Conservation (phyloP, 306 rosid species). For the Cucumis melo region DNA sequence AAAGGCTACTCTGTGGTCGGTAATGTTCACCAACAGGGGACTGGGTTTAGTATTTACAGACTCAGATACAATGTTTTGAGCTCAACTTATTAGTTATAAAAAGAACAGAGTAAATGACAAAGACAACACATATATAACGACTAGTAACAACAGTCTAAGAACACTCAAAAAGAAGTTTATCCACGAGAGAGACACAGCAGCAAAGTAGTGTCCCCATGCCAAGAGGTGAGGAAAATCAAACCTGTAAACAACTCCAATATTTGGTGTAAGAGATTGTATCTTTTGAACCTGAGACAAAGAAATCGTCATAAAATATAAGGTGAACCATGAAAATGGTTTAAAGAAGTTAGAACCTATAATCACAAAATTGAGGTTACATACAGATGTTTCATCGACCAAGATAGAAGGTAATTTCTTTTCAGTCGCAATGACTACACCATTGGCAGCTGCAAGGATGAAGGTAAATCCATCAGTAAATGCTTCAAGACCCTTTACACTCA, state of each 20-base stretch:
- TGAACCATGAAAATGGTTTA: background rate
- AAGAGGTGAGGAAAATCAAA: constrained; percentile 14
- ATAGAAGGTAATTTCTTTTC: constrained; percentile 96
- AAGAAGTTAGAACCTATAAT: background rate
- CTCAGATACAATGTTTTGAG: background rate
- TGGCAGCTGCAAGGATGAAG: constrained; percentile 52
- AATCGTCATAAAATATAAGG: background rate
- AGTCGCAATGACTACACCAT: constrained; percentile 90
- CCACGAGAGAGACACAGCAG: background rate
- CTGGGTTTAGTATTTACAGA: background rate
- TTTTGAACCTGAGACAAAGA: constrained; percentile 62
- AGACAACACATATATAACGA: background rate
- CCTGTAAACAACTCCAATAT: constrained; percentile 96
- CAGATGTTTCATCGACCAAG: constrained; percentile 87
- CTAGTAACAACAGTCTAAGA: background rate
- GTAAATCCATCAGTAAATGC: background rate
- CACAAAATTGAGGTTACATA: constrained; percentile 21
- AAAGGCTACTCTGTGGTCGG: background rate
- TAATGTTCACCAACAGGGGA: background rate
- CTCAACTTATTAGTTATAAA: background rate
- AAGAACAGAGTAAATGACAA: background rate
- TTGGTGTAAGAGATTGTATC: constrained; percentile 75
- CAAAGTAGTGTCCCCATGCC: background rate
- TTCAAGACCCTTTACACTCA: background rate
- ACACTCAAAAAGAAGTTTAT: background rate